Evolutionary conservation across 1,284 basidiomycete species (phyloP).

Genomic region (Retiboletus flavoniger): DNA sequence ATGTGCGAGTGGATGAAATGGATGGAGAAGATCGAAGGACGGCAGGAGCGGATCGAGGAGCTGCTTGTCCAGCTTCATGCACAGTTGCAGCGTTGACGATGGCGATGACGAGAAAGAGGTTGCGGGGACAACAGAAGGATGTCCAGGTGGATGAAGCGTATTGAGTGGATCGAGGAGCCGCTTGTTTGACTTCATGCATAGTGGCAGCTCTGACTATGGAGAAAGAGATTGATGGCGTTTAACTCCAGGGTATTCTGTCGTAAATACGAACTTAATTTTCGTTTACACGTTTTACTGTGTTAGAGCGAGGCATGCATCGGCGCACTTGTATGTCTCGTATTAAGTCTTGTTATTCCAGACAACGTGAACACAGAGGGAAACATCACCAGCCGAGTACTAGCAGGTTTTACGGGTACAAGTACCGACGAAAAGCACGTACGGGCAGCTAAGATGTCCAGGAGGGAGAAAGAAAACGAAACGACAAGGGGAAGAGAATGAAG

Average conservation of each 20-base stretch:
- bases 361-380: not conserved
- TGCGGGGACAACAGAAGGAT: conserved; percentile 14
- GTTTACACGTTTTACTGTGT: not conserved
- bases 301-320: not conserved
- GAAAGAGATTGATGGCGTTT: not conserved
- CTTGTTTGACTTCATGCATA: conserved; percentile 35
- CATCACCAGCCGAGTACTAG: conserved; percentile 6
- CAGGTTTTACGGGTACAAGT: conserved; percentile 15
- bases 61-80: conserved; percentile 41
- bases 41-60: conserved; percentile 64
- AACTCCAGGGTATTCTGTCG: not conserved
- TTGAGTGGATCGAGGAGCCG: conserved; percentile 64
- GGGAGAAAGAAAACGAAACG: not conserved
- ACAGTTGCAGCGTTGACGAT: conserved; percentile 16
- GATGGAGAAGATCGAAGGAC: conserved; percentile 58
- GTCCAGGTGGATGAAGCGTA: conserved; percentile 39
- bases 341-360: conserved; percentile 2
- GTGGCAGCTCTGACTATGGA: conserved; percentile 14
- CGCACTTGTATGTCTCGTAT: conserved; percentile 1
- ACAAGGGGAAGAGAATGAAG: conserved; percentile 4
- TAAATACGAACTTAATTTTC: not conserved
- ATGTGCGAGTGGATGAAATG: conserved; percentile 42
- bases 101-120: not conserved
- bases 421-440: conserved; percentile 11
- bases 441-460: conserved; percentile 10